Evolutionary conservation across 2,329 filamentous ascomycete genomes (phyloP).

Genomic region (Trichoderma oligosporum): DNA sequence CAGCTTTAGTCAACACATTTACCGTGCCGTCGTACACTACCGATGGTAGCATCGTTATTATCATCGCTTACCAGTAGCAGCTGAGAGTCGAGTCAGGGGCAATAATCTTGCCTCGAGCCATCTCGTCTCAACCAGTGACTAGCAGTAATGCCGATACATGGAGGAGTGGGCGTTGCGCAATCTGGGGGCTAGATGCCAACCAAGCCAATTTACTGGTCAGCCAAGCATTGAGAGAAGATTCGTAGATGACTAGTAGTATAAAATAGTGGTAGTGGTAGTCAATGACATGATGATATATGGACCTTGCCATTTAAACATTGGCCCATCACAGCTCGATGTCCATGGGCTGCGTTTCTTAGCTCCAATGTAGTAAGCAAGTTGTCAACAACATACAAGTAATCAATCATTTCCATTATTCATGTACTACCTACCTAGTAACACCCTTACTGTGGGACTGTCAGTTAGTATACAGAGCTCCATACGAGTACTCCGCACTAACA

Average conservation of each 20-base stretch:
- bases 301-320: neutral
- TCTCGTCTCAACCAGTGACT: conserved; percentile 5
- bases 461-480: neutral
- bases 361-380: neutral
- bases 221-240: neutral
- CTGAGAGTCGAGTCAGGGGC: conserved; percentile 1
- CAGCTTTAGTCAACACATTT: neutral
- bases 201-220: conserved; percentile 11
- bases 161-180: neutral
- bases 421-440: too few species aligned
- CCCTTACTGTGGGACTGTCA: neutral
- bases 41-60: neutral
- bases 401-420: neutral
- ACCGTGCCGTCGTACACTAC: neutral
- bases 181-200: neutral
- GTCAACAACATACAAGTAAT: neutral
- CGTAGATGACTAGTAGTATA: neutral
- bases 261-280: too few species aligned
- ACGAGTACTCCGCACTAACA: too few species aligned
- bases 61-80: neutral
- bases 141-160: neutral
- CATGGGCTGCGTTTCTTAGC: neutral
- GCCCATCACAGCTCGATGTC: conserved; percentile 1
- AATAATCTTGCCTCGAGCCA: neutral
- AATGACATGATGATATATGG: neutral